Evolutionary conservation across 345 rosid species (phyloP).

Genomic region (Dipteronia sinensis): DNA sequence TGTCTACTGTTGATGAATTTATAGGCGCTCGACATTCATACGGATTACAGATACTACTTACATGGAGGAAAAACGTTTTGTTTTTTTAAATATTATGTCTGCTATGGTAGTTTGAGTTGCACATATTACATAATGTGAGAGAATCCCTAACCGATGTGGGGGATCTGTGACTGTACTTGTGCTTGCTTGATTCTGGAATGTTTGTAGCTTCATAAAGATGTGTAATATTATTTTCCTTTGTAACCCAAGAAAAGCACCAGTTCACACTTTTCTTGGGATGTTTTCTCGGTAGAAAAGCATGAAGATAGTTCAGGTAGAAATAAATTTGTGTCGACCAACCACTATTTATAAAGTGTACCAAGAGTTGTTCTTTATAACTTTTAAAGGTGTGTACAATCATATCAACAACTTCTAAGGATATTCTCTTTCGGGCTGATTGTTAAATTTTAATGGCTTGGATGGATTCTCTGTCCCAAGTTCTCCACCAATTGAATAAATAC

Average conservation of each 20-base stretch:
- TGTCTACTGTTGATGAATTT: neutral
- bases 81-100: too few relatives aligned
- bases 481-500: neutral
- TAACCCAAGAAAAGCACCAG: neutral
- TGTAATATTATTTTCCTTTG: neutral
- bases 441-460: too few relatives aligned
- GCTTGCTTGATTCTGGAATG: neutral
- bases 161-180: neutral
- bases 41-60: neutral
- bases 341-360: neutral
- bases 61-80: neutral
- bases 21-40: neutral
- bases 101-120: neutral
- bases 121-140: neutral
- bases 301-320: neutral
- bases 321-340: too few relatives aligned
- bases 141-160: neutral
- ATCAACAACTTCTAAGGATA: too few relatives aligned
- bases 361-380: neutral
- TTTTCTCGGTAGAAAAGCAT: neutral
- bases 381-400: neutral
- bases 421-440: too few relatives aligned
- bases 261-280: neutral
- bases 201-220: neutral
- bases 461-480: too few relatives aligned